phyloP scores from a whole-genome alignment of 2,329 filamentous ascomycete genomes.

The Claviceps quebecensis region DNA sequence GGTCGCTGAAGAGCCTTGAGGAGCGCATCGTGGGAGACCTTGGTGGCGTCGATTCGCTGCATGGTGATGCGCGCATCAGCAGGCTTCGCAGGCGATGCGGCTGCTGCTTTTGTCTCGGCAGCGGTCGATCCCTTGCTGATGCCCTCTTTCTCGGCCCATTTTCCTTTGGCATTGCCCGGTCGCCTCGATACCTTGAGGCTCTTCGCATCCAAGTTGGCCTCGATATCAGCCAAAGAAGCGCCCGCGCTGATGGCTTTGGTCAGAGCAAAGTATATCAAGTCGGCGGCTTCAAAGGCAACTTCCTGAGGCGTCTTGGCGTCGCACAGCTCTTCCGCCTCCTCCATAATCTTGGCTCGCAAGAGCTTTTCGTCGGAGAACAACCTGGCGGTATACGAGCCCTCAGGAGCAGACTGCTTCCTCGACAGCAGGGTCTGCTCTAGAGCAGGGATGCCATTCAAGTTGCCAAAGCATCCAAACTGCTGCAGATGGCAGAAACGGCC shows the following conservation, averaged over 20 bases:
- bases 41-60: conserved; percentile 59
- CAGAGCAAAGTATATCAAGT: conserved; percentile 89
- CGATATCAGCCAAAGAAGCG: conserved; percentile 76
- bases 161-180: conserved; percentile 85
- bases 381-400: conserved; percentile 84
- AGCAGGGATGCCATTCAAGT: conserved; percentile 64
- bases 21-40: conserved; percentile 51
- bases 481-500: conserved; percentile 91
- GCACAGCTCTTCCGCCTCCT: conserved; percentile 91
- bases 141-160: conserved; percentile 75
- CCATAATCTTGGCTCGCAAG: conserved; percentile 90
- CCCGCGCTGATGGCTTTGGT: conserved; percentile 78
- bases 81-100: conserved; percentile 21
- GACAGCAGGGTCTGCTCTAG: conserved; percentile 77
- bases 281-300: conserved; percentile 85
- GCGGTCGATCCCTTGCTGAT: conserved; percentile 30
- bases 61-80: conserved; percentile 55
- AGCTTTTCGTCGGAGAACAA: conserved; percentile 87
- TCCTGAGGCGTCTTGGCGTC: conserved; percentile 71
- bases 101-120: conserved; percentile 20
- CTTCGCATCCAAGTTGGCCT: conserved; percentile 86
- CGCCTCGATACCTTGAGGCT: conserved; percentile 88
- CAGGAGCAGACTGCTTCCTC: conserved; percentile 69
- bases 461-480: conserved; percentile 84
- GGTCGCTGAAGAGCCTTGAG: conserved; percentile 68